These are phyloP conservation scores for Astragalus membranaceus DNA, from an alignment of 306 rosid genomes.

Conservation along the genomic window DNA sequence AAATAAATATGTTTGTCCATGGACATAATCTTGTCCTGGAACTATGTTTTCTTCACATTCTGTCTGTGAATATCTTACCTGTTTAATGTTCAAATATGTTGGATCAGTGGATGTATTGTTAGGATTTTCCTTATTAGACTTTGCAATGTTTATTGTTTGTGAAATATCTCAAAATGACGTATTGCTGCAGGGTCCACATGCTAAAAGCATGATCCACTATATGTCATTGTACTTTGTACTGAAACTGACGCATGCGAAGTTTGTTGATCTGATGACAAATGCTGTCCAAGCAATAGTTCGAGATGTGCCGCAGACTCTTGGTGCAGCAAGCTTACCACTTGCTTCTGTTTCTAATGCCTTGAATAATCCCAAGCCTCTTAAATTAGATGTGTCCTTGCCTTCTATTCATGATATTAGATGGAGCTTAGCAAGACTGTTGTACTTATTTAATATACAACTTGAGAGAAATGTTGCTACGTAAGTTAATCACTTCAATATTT, in stretches of 20 bases:
- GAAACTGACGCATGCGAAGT: constrained; percentile 30
- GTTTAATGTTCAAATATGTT: constrained; percentile 3
- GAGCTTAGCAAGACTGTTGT: constrained; percentile 67
- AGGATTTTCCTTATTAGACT: constrained; percentile 10
- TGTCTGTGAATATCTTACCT: not conserved
- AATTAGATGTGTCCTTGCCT: constrained; percentile 73
- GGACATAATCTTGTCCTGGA: not conserved
- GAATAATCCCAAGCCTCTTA: constrained; percentile 79
- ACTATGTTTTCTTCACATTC: constrained; percentile 2
- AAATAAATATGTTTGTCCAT: not conserved
- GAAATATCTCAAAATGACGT: constrained; percentile 13
- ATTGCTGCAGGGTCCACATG: constrained; percentile 56
- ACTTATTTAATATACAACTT: constrained; percentile 74
- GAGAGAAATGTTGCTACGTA: constrained; percentile 96
- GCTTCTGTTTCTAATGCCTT: constrained; percentile 70
- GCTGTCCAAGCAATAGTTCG: constrained; percentile 35
- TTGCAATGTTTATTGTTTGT: not conserved
- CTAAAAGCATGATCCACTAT: constrained; percentile 32
- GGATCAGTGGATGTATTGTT: constrained; percentile 3
- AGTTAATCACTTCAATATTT: constrained; percentile 36
- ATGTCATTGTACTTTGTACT: constrained; percentile 46
- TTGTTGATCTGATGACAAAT: constrained; percentile 32
- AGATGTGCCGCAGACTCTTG: constrained; percentile 36
- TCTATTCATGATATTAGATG: constrained; percentile 60
- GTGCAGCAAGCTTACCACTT: constrained; percentile 54